Conservation (phyloP, 441 rosid genomes). For the Euphorbia corollata region DNA sequence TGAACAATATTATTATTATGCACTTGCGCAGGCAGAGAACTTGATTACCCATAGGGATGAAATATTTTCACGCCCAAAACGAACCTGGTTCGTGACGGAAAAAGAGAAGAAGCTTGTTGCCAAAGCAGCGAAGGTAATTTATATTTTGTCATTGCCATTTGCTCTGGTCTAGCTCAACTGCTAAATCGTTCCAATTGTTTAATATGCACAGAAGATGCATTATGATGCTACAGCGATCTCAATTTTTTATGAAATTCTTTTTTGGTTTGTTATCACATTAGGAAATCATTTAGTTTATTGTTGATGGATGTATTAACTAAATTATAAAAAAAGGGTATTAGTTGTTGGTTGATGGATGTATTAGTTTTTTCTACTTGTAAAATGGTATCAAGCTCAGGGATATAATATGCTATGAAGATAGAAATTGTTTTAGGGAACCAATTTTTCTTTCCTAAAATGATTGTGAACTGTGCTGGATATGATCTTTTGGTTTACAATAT, state of each 20-base stretch:
- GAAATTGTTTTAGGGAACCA: neutral
- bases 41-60: slow-evolving; percentile 80
- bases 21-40: slow-evolving; percentile 71
- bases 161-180: neutral
- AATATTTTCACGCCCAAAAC: slow-evolving; percentile 81
- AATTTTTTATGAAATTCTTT: neutral
- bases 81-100: slow-evolving; percentile 88
- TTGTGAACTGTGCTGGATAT: neutral
- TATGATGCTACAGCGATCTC: neutral
- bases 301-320: neutral
- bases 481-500: neutral
- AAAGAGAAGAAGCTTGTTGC: slow-evolving; percentile 79
- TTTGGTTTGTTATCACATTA: no score
- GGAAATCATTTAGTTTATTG: neutral
- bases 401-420: neutral
- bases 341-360: no score
- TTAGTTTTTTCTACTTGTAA: neutral
- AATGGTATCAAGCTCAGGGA: neutral
- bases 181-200: no score
- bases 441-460: neutral
- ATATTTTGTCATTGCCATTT: neutral
- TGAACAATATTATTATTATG: slow-evolving; percentile 7
- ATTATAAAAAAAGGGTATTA: no score
- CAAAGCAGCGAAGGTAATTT: slow-evolving; percentile 57
- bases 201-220: neutral